phyloP scores from a whole-genome alignment of 305 asterid species.

The Fraxinus nigra region DNA sequence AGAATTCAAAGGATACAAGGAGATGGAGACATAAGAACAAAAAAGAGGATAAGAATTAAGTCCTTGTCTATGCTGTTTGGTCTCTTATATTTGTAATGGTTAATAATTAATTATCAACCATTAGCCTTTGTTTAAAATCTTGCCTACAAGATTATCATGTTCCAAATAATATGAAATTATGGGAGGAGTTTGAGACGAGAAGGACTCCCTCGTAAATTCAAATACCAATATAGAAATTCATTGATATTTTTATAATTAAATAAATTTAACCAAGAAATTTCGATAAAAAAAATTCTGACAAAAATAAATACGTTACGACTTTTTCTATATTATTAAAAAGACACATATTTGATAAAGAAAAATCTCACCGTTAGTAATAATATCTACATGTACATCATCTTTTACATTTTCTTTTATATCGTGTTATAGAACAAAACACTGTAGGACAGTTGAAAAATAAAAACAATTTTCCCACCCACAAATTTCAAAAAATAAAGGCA shows the following conservation, averaged over 20 bases:
- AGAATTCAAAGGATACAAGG: conserved; percentile 12
- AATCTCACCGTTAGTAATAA: too few species aligned
- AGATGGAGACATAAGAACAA: conserved; percentile 8
- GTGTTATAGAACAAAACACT: too few species aligned
- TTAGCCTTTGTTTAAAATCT: not conserved
- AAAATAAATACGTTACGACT: too few species aligned
- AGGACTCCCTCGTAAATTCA: not conserved
- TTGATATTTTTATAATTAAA: not conserved
- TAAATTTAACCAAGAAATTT: not conserved
- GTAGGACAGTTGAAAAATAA: too few species aligned
- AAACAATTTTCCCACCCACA: too few species aligned
- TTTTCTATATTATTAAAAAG: not conserved
- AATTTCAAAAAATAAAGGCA: too few species aligned
- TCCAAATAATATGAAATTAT: not conserved
- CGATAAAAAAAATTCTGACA: not conserved
- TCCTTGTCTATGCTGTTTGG: not conserved
- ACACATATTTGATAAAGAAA: too few species aligned
- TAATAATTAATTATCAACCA: not conserved
- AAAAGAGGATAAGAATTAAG: not conserved
- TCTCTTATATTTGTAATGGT: not conserved
- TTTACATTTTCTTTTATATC: too few species aligned
- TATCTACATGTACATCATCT: too few species aligned
- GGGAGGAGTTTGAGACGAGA: not conserved
- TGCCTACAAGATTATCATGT: not conserved
- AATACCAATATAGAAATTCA: not conserved